Conservation (phyloP, 2,329 filamentous ascomycete genomes). For the Aureobasidium uvarum region DNA sequence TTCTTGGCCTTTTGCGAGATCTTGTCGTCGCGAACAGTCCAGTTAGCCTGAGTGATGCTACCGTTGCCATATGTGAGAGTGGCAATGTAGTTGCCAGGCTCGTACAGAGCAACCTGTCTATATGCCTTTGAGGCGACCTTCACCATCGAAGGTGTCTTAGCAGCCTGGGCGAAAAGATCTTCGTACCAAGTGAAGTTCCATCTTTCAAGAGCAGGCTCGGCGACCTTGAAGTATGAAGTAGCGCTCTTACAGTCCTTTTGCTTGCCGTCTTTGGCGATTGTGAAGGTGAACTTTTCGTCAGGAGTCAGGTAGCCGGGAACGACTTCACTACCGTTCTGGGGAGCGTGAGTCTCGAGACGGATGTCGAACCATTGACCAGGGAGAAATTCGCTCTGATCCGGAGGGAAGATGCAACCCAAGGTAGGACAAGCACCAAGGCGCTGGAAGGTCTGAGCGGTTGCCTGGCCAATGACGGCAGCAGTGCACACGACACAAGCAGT, state of each 20-base stretch:
- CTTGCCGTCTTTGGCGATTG: slow-evolving; percentile 63
- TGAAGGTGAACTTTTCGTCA: slow-evolving; percentile 73
- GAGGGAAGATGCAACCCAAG: slow-evolving; percentile 56
- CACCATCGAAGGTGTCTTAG: slow-evolving; percentile 66
- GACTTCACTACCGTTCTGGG: slow-evolving; percentile 77
- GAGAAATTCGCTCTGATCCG: slow-evolving; percentile 72
- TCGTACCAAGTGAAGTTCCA: slow-evolving; percentile 87
- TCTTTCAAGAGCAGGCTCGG: slow-evolving; percentile 70
- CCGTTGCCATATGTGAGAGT: slow-evolving; percentile 73
- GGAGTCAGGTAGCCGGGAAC: slow-evolving; percentile 59
- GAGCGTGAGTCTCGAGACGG: slow-evolving; percentile 76
- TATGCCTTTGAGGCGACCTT: slow-evolving; percentile 79
- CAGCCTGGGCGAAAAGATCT: slow-evolving; percentile 74
- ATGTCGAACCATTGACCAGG: slow-evolving; percentile 83
- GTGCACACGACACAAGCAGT: slow-evolving; percentile 24
- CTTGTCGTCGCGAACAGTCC: slow-evolving; percentile 70
- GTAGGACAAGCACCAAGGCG: slow-evolving; percentile 56
- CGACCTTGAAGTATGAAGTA: slow-evolving; percentile 65
- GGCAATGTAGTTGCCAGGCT: slow-evolving; percentile 76
- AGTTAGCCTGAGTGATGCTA: slow-evolving; percentile 69
- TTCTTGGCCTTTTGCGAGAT: slow-evolving; percentile 77
- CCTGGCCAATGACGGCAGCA: slow-evolving; percentile 11
- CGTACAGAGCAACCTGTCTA: slow-evolving; percentile 69
- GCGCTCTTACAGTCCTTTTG: slow-evolving; percentile 49
- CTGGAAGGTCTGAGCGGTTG: slow-evolving; percentile 54